Percentiles rank a stretch among this genome's conserved stretches.
Evolutionary conservation across 495 filamentous ascomycete species (phyloP).

Genomic region (Aspergillus avenaceus): DNA sequence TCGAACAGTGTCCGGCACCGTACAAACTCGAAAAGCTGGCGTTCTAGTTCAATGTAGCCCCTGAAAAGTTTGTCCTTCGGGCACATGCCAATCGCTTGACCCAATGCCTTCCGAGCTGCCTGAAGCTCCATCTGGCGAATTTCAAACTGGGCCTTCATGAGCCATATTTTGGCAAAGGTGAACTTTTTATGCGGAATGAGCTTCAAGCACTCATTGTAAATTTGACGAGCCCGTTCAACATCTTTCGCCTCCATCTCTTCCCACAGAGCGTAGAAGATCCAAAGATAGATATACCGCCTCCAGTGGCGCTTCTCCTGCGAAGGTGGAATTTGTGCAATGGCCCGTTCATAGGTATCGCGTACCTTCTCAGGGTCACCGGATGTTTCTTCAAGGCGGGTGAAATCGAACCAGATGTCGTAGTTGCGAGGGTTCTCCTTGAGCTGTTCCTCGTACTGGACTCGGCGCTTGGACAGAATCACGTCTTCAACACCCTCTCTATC

Average conservation of each 20-base stretch:
- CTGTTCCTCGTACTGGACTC: constrained; percentile 92
- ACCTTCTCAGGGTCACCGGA: constrained; percentile 75
- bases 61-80: constrained; percentile 95
- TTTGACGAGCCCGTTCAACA: constrained; percentile 73
- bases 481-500: constrained; percentile 93
- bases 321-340: constrained; percentile 92
- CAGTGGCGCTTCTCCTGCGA: constrained; percentile 97
- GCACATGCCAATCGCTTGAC: constrained; percentile 86
- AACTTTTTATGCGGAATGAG: constrained; percentile 94
- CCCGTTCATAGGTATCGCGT: constrained; percentile 90
- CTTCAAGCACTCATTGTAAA: constrained; percentile 84
- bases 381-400: constrained; percentile 83
- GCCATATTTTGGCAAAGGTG: constrained; percentile 96
- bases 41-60: constrained; percentile 87
- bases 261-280: constrained; percentile 95
- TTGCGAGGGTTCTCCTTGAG: constrained; percentile 89
- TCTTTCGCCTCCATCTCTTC: constrained; percentile 86
- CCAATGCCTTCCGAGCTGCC: constrained; percentile 79
- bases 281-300: constrained; percentile 95
- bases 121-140: constrained; percentile 79
- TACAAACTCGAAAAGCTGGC: constrained; percentile 86
- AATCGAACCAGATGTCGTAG: constrained; percentile 97
- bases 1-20: constrained; percentile 88
- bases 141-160: constrained; percentile 90
- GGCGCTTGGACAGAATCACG: constrained; percentile 87